A percentile compares a stretch with the other conserved stretches of the same genome.
phyloP scores from a whole-genome alignment of 148 eudicot genomes.

The Heliamphora exappendiculata region DNA sequence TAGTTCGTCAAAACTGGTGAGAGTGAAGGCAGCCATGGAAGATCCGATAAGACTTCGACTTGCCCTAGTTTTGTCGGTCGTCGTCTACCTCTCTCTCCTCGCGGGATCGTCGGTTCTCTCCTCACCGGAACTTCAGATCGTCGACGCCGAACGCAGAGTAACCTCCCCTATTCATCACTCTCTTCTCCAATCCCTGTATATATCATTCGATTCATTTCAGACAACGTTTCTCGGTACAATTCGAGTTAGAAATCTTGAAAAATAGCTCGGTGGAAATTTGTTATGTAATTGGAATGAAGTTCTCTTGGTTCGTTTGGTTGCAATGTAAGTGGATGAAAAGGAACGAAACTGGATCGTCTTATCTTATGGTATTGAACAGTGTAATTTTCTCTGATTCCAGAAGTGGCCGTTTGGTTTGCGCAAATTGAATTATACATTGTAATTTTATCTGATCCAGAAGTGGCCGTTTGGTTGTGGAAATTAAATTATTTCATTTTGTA shows the following conservation, averaged over 20 bases:
- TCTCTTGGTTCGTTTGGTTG: not conserved
- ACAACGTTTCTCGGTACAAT: not conserved
- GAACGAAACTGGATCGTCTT: not conserved
- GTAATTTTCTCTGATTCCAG: no score
- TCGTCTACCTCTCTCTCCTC: conserved; percentile 20
- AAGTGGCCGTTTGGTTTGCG: no score
- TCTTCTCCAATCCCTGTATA: not conserved
- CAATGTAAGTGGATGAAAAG: not conserved
- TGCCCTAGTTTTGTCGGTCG: conserved; percentile 25
- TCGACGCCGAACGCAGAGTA: conserved; percentile 83
- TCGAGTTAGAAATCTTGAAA: not conserved
- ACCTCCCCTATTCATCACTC: conserved; percentile 5
- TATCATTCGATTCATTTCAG: not conserved
- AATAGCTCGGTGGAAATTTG: not conserved
- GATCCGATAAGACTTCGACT: conserved; percentile 15
- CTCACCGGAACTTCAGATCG: conserved; percentile 54
- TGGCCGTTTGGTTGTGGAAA: not conserved
- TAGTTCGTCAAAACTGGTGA: conserved; percentile 7
- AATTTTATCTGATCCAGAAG: not conserved
- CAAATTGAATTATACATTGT: no score
- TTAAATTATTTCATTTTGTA: not conserved
- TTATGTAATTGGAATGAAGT: not conserved
- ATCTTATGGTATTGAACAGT: not conserved
- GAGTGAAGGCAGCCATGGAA: conserved; percentile 27
- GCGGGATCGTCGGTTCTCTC: conserved; percentile 26